Base-by-base conservation (phyloP, 768 basidiomycete species). In the Phylloporus rhodoxanthus region DNA sequence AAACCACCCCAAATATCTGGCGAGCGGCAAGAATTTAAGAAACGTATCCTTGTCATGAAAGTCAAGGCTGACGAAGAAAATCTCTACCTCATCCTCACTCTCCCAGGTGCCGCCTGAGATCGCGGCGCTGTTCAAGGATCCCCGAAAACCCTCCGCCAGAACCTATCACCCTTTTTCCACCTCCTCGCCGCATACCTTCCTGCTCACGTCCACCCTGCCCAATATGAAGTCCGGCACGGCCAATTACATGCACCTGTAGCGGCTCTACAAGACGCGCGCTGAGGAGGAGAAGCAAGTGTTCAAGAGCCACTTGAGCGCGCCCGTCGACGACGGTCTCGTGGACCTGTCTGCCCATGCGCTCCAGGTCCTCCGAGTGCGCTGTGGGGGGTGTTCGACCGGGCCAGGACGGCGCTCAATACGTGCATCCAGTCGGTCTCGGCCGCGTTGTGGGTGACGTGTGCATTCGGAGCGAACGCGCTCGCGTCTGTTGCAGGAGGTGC, bases 201-300 rank as follows among this genome's bases (percentile, higher is more conserved):
- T 95, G 0, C 72, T 96, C n/a, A 84, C 85, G 3, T 80, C 87
- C 40, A 79, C 89, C 0, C 75, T 98, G 9, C 95, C 95, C 0
- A 95, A 99, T 69, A 97, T 99, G 91, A 94, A 94, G 63, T 84
- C 93, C 15, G 86, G 85, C 61, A 96, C 96, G 5, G 63, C 72
- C 19, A 76, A 77, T 47, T 98, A 97, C 63, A 84, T 96, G 42
- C 75, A 80, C 15, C 75, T 99, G 11, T 94, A 97, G 63, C 82
- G 75, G 36, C 64, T 98, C 50, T 99, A 94, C 72, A 90, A 88
- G 60, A 62, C 74, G 6, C 81, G 83, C 45, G 86, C 92, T 2
- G 79, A 80, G 30, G 76, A 79, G 44, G 90, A 93, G 62, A 85
- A 81, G 60, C 62, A 61, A 19, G 57, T 70, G 0, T 78, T 89